Evolutionary conservation across 1,139 yeast species (phyloP).

Genomic region (Kodamaea arcana): DNA sequence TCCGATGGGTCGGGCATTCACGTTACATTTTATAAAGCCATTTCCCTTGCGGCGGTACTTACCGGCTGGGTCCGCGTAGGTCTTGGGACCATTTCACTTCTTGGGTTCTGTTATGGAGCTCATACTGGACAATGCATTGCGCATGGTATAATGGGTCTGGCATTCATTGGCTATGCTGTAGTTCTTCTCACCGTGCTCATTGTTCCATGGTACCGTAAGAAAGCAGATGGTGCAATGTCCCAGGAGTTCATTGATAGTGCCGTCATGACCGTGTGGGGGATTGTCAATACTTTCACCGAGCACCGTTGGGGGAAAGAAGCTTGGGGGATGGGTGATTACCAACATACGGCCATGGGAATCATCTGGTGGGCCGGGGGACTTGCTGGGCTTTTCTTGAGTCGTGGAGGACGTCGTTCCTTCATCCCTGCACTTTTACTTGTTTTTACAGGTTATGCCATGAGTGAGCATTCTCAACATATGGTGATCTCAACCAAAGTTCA

Average conservation of each 20-base stretch:
- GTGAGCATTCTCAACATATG: conserved; percentile 76
- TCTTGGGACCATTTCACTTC: conserved; percentile 76
- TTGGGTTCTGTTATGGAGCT: conserved; percentile 72
- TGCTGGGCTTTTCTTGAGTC: conserved; percentile 71
- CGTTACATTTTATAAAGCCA: conserved; percentile 36
- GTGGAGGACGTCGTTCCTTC: conserved; percentile 63
- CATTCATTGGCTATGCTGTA: conserved; percentile 77
- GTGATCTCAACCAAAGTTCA: conserved; percentile 82
- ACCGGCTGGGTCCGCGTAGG: conserved; percentile 71
- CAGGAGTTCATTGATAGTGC: conserved; percentile 85
- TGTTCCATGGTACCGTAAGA: conserved; percentile 62
- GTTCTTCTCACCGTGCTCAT: conserved; percentile 61
- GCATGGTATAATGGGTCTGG: conserved; percentile 94
- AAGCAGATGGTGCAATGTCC: conserved; percentile 30
- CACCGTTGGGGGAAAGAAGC: conserved; percentile 87
- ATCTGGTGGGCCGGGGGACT: conserved; percentile 96
- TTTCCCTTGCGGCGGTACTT: conserved; percentile 44
- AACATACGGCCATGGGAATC: conserved; percentile 94
- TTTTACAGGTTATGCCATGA: conserved; percentile 93
- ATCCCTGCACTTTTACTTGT: conserved; percentile 78
- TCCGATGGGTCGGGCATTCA: conserved; percentile 10
- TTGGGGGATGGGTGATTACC: conserved; percentile 90
- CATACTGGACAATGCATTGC: conserved; percentile 92
- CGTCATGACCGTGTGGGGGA: conserved; percentile 85
- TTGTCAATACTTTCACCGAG: conserved; percentile 90